Conservation (phyloP, 1,139 yeast genomes). For the Pneumocystis sp. region DNA sequence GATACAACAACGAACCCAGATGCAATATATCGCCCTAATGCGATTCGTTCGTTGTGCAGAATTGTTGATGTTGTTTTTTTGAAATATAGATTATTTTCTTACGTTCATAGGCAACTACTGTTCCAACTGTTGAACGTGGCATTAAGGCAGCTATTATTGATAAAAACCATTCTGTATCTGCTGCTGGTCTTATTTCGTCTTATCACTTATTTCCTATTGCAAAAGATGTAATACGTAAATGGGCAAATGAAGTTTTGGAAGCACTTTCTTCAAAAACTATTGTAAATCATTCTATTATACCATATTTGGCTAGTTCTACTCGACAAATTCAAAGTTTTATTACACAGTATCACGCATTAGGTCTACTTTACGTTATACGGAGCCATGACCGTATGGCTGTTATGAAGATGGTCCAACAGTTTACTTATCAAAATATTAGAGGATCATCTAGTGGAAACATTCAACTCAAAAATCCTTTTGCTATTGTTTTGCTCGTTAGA, state of each 20-base stretch:
- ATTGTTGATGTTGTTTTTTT: conserved; percentile 44
- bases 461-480: conserved; percentile 32
- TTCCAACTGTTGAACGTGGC: conserved; percentile 84
- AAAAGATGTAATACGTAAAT: conserved; percentile 79
- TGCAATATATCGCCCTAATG: conserved; percentile 77
- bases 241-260: conserved; percentile 88
- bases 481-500: conserved; percentile 74
- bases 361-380: conserved; percentile 73
- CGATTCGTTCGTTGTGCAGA: conserved; percentile 78
- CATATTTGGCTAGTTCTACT: conserved; percentile 6
- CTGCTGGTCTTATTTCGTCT: conserved; percentile 84
- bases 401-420: conserved; percentile 74
- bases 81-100: background rate
- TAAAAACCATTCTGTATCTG: conserved; percentile 70
- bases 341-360: conserved; percentile 92
- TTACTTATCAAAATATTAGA: conserved; percentile 27
- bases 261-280: conserved; percentile 52
- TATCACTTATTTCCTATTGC: conserved; percentile 83
- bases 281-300: conserved; percentile 11
- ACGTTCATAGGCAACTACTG: conserved; percentile 45
- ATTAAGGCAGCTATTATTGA: conserved; percentile 89
- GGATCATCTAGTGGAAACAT: conserved; percentile 30
- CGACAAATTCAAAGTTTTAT: conserved; percentile 37
- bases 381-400: conserved; percentile 90
- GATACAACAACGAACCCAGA: conserved; percentile 81